Conservation (phyloP, 1,284 basidiomycete species). For the Gomphus sp. region DNA sequence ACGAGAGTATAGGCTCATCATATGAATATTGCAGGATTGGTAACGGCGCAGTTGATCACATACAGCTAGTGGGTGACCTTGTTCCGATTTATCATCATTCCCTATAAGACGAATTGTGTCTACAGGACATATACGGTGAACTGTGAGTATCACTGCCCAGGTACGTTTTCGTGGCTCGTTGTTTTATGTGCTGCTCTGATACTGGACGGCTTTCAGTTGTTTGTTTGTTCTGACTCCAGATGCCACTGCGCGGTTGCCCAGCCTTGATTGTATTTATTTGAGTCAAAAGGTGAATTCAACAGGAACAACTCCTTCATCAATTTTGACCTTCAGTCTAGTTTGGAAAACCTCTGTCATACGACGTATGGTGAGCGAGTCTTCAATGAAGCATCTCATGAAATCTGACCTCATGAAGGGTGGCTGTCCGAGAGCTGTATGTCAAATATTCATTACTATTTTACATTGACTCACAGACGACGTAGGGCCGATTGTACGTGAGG, state of each 20-base stretch:
- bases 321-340: conserved; percentile 20
- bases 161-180: conserved; percentile 15
- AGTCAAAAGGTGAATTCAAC: conserved; percentile 64
- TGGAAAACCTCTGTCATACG: conserved; percentile 34
- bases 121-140: conserved; percentile 86
- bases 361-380: conserved; percentile 38
- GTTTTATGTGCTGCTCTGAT: not conserved
- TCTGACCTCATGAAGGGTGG: conserved; percentile 40
- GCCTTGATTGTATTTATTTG: conserved; percentile 92
- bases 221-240: not conserved
- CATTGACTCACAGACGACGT: not conserved
- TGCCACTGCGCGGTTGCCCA: conserved; percentile 20
- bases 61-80: conserved; percentile 59
- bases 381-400: conserved; percentile 14
- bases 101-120: not conserved
- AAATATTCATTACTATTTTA: not conserved
- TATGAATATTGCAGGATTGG: conserved; percentile 50
- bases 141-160: conserved; percentile 31
- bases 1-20: not conserved
- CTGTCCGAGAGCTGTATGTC: conserved; percentile 68
- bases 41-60: conserved; percentile 83
- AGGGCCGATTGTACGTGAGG: conserved; percentile 58
- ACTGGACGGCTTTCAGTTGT: not conserved
- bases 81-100: not conserved
- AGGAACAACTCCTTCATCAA: not conserved